Base-by-base conservation (phyloP, 768 basidiomycete genomes). In the Pholiota conissans region DNA sequence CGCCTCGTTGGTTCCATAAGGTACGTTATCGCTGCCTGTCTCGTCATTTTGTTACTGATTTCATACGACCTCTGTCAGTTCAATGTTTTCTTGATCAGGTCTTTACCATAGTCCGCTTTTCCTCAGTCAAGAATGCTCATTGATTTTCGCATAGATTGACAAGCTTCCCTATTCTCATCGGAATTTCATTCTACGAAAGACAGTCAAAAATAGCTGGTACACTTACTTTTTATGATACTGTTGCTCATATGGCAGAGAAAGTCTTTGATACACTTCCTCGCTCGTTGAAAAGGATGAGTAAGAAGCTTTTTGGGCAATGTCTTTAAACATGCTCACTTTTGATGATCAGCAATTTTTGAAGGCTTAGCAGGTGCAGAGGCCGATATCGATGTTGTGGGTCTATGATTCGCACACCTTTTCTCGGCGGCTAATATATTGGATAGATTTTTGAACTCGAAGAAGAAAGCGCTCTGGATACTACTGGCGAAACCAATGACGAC, bases 1-100 rank as follows among this genome's bases (percentile, higher is more conserved):
- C 81, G 6, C 93, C 95, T n/a, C 80, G 96, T 53, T 98, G 94
- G 94, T 98, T 98, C 69, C 96, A 98, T 70, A 98, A 98, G 77
- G 91, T 90, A 65, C 52, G 67, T 61, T n/a, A 16, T 18, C 18
- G 13, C 18, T 29, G 8, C 18, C 29, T 18, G 7, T 24, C 7
- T 11, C 22, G 9, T 18, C 11, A 18, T 27, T 29, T 14, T 32
- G 20, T 22, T 5, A 29, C 26, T n/a, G 20, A 22, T 7, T 32
- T 45, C 11, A 42, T 24, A 8, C 34, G 11, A 22, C 39, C 30
- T 13, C 24, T 48, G 5, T 39, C 30, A 92, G 90, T 82, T 93
- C 65, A 94, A 94, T 62, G 92, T 94, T 1, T 90, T 93, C 66
- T 81, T 93, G 80, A 94, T 94, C 64, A 83, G 90, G 88, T 89